Evolutionary conservation across 2,329 filamentous ascomycete species (phyloP), one percentile per base, ranked within the genome.

Genomic region (Exophiala xenobiotica): DNA sequence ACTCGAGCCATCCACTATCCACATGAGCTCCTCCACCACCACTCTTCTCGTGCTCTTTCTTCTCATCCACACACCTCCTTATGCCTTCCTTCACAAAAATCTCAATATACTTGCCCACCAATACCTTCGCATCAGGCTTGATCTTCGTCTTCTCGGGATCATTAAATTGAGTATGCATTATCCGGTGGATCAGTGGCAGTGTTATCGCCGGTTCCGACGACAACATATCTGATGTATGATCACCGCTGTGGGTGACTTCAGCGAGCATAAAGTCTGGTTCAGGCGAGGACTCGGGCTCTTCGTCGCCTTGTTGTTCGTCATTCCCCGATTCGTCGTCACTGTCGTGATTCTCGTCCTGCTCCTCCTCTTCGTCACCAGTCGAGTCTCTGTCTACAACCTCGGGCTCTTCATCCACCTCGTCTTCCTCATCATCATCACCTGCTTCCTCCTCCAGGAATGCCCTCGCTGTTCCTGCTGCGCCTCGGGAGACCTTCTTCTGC

Each of bases 71-170:
- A 31, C 88, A 85, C 64, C 92, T 74, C 12, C 90, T 89, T 66
- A 97, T 83, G 1, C 90, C 89, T 73, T 97, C 92, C 56, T 87
- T 79, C 46, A 96, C 87, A 71, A 96, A 97, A 0, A 92, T 82
- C 69, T 96, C 90, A 69, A 96, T 79, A 67, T 97, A 97, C 71
- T 86, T 90, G 11, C 83, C 86, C 52, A 91, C 80, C 1, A 90
- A 81, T 5, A 74, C 78, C 66, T 91, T 88, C 3, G 90, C 90
- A 64, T 90, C 87, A 62, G 82, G 85, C 6, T 85, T 84, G 58
- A 96, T 83, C 60, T 86, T 78, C 19, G 87, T 91, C 49, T 80
- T 78, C 42, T 86, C 80, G 54, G 79, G 78, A 61, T 86, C 72
- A 39, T 75, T 77, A 65, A 96, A 96, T 66, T 87, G 83, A 61